phyloP scores from a whole-genome alignment of 192 early-diverging fungal genomes.

The Umbelopsis vinacea region DNA sequence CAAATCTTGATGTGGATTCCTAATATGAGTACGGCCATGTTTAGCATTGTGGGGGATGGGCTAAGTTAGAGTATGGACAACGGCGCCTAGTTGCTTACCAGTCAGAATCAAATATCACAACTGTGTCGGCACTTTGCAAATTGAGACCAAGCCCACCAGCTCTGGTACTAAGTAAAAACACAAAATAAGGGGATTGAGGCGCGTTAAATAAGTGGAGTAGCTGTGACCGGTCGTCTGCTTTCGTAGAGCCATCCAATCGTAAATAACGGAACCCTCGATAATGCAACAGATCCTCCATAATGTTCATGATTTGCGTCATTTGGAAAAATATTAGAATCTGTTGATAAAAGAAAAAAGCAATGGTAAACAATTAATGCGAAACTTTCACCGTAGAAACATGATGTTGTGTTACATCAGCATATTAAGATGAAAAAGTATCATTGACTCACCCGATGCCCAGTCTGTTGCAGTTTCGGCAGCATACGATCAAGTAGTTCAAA shows the following conservation, averaged over 20 bases:
- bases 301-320: conserved; percentile 93
- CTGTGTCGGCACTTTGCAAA: conserved; percentile 96
- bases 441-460: conserved; percentile 79
- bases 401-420: too few species aligned
- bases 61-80: too few species aligned
- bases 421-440: background rate
- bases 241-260: conserved; percentile 91
- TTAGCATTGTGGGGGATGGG: background rate
- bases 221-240: conserved; percentile 84
- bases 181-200: conserved; percentile 76
- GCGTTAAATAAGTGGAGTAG: conserved; percentile 87
- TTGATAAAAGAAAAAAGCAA: background rate
- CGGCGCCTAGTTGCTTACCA: conserved; percentile 66
- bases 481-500: conserved; percentile 97
- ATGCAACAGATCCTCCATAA: conserved; percentile 94
- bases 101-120: conserved; percentile 98
- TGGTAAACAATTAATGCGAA: too few species aligned
- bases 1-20: conserved; percentile 96
- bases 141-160: conserved; percentile 98
- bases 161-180: conserved; percentile 94
- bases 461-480: conserved; percentile 82
- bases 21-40: background rate
- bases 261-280: conserved; percentile 75
- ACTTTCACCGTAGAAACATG: too few species aligned
- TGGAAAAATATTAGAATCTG: conserved; percentile 81